Percentiles rank a stretch among this genome's conserved stretches.
Evolutionary conservation across 768 basidiomycete species (phyloP).

Genomic region (Suillus tomentosus): DNA sequence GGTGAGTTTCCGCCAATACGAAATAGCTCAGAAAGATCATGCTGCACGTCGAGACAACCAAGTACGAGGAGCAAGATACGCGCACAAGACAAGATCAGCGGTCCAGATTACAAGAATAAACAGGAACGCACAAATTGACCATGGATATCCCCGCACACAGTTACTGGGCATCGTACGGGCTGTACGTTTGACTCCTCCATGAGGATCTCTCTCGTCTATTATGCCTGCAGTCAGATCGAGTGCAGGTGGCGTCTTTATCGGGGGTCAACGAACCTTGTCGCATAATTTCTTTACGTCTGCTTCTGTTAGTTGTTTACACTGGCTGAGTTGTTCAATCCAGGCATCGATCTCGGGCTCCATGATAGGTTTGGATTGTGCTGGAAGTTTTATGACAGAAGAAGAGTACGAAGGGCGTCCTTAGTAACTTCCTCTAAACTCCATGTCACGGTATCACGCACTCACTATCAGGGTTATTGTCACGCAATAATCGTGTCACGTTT

Average conservation of each 20-base stretch:
- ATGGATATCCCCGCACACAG: constrained; percentile 99
- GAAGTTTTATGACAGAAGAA: constrained; percentile 7
- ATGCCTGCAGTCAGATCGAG: constrained; percentile 21
- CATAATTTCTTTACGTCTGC: constrained; percentile 96
- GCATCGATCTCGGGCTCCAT: constrained; percentile 84
- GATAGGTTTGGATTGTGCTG: constrained; percentile 16
- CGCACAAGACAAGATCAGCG: constrained; percentile 28
- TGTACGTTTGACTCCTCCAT: constrained; percentile 99
- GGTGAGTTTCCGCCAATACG: constrained; percentile 98
- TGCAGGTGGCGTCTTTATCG: constrained; percentile 13
- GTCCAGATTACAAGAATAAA: constrained; percentile 21
- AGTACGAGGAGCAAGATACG: constrained; percentile 5
- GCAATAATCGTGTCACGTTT: constrained; percentile 29
- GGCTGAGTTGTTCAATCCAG: constrained; percentile 96
- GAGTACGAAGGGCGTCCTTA: constrained; percentile 9
- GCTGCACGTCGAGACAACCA: constrained; percentile 54
- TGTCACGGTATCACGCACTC: constrained; percentile 30
- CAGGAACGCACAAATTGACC: constrained; percentile 92
- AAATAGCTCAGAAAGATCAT: constrained; percentile 98
- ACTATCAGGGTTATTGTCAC: constrained; percentile 29
- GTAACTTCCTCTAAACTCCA: constrained; percentile 15
- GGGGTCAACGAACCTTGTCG: constrained; percentile 80
- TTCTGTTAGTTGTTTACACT: constrained; percentile 97
- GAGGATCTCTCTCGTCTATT: constrained; percentile 93
- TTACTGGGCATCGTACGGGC: constrained; percentile 97